These are phyloP conservation scores for Gossypium sturtianum DNA, from an alignment of 345 rosid species.

Conservation along the genomic window DNA sequence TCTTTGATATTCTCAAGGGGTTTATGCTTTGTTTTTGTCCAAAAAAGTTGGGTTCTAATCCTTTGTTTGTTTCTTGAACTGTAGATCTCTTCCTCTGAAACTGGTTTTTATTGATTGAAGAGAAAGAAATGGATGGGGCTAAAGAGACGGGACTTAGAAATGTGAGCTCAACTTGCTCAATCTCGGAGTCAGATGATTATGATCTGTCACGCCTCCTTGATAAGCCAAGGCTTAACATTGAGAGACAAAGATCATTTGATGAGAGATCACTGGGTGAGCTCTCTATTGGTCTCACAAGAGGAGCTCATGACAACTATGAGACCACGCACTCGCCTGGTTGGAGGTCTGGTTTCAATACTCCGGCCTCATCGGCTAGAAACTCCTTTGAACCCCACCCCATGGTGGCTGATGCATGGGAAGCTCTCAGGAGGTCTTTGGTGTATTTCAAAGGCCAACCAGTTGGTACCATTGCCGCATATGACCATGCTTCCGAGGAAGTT, in stretches of 20 bases:
- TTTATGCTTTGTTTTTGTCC: constrained; percentile 7
- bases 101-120: constrained; percentile 11
- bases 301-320: constrained; percentile 47
- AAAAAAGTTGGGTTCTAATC: not conserved
- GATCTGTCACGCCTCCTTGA: constrained; percentile 78
- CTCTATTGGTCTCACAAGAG: constrained; percentile 45
- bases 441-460: constrained; percentile 75
- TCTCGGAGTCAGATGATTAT: constrained; percentile 64
- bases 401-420: constrained; percentile 98
- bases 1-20: constrained; percentile 8
- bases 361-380: constrained; percentile 71
- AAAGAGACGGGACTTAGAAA: constrained; percentile 45
- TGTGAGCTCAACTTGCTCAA: constrained; percentile 73
- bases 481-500: constrained; percentile 52
- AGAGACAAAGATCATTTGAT: constrained; percentile 57
- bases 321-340: constrained; percentile 53
- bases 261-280: constrained; percentile 82
- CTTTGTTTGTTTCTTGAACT: not conserved
- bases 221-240: constrained; percentile 81
- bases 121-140: constrained; percentile 48
- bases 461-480: constrained; percentile 85
- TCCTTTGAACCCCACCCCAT: constrained; percentile 93
- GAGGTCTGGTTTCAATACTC: constrained; percentile 71
- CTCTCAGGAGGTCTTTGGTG: constrained; percentile 74
- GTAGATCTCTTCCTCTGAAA: not conserved